A percentile compares a stretch with the other conserved stretches of the same genome.
Evolutionary conservation across 805 yeast species (phyloP).

Genomic region (Wickerhamiella cacticola): DNA sequence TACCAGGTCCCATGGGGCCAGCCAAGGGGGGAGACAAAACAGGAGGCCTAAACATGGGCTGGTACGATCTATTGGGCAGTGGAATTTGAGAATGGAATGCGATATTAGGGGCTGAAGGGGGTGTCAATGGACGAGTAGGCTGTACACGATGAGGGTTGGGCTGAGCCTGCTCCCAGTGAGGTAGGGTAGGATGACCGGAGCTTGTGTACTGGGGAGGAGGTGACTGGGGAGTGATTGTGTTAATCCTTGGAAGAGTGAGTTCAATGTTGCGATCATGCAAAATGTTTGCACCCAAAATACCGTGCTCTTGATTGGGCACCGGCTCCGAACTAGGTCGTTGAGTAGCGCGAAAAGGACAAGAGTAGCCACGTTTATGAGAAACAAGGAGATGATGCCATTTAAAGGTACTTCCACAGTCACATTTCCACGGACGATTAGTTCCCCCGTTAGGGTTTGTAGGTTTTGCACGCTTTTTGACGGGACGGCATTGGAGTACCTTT

Average conservation of each 20-base stretch:
- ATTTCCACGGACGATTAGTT: constrained; percentile 11
- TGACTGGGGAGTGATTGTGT: neutral
- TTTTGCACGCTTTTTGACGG: constrained; percentile 8
- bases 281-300: neutral
- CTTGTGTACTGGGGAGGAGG: neutral
- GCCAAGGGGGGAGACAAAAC: constrained; percentile 1
- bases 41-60: constrained; percentile 1
- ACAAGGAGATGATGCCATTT: constrained; percentile 13
- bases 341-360: constrained; percentile 9
- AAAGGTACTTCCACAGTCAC: constrained; percentile 12
- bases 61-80: neutral
- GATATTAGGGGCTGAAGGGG: neutral
- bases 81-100: neutral
- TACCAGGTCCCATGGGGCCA: neutral
- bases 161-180: neutral
- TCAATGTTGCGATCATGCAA: constrained; percentile 6
- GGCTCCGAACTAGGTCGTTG: neutral
- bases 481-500: neutral
- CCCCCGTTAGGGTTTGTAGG: constrained; percentile 8
- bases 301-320: neutral
- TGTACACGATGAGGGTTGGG: neutral
- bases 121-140: neutral
- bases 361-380: constrained; percentile 12
- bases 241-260: constrained; percentile 3
- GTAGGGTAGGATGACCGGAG: neutral